Percentiles rank a stretch among this genome's conserved stretches.
phyloP scores from a whole-genome alignment of 164 flowering plant genomes.

The Paratinospora sagittata region DNA sequence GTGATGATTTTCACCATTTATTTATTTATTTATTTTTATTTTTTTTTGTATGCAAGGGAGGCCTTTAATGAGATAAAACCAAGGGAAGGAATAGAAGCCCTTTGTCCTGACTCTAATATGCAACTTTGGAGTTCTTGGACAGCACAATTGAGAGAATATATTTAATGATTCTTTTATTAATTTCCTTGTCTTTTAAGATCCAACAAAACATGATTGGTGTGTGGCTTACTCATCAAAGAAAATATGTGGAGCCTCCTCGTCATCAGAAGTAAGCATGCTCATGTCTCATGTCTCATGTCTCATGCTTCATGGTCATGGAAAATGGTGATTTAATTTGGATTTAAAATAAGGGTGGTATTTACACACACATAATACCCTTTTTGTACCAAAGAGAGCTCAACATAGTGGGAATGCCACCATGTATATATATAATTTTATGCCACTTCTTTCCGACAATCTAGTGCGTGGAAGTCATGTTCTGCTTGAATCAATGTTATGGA shows the following conservation, averaged over 20 bases:
- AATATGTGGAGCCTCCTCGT: background rate
- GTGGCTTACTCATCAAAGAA: background rate
- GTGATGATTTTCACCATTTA: background rate
- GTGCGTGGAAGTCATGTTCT: background rate
- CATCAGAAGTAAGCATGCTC: background rate
- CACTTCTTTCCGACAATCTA: background rate
- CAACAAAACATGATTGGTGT: too few species aligned
- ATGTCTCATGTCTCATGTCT: too few species aligned
- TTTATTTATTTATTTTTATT: background rate
- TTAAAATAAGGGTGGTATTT: background rate
- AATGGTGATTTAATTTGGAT: too few species aligned
- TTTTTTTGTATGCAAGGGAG: background rate
- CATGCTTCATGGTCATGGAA: too few species aligned
- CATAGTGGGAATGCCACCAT: background rate
- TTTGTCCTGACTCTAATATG: background rate
- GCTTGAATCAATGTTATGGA: too few species aligned
- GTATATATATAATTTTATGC: background rate
- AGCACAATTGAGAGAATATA: too few species aligned
- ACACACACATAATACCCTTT: background rate
- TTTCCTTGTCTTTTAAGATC: too few species aligned
- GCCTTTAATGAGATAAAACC: background rate
- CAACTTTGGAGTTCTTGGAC: background rate
- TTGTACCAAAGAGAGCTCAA: background rate
- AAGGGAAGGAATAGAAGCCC: conserved; percentile 4
- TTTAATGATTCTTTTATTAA: too few species aligned